Evolutionary conservation across 2,329 filamentous ascomycete genomes (phyloP), one percentile per base, ranked within the genome.

Genomic region (Ascochyta lentis): DNA sequence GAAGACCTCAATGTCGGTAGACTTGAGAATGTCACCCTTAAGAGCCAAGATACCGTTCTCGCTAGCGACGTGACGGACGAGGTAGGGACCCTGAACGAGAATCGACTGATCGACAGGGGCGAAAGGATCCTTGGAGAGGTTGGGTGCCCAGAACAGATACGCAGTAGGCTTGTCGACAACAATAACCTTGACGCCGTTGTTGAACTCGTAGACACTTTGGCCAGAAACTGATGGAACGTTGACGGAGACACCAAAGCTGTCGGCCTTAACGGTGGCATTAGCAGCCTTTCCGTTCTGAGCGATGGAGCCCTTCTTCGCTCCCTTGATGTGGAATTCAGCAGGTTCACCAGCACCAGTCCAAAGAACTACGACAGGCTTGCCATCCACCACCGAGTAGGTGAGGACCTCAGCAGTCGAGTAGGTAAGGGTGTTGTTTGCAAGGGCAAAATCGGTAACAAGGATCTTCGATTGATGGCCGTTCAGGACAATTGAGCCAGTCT

Each of bases 381-480:
- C 64, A 41, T 77, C 72, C 15, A 76, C 63, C 4, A 77, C 34
- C 10, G 73, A 71, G 58, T 77, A 77, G 3, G 80, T 81, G 23
- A 84, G 70, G 6, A 85, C 70, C 49, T 85, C 83, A 0, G 81
- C 79, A 0, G 83, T 82, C 1, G 80, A 81, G 64, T 83, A 86
- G 0, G 83, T 76, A 2, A 86, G 70, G 1, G 79, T 85, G 56
- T 83, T 76, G 7, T 73, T 68, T 1, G 84, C 85, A 35, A 86
- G 80, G 1, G 60, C 68, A 53, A 86, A 88, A 60, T 88, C 85
- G 0, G 84, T 85, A 0, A 85, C 82, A 3, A 87, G 69, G 15
- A 88, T 83, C 76, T 88, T 87, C 7, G 84, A 82, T 51, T 87
- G 83, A 34, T 86, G 83, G 1, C 86, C 86, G 51, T 86, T 81